Evolutionary conservation across 1,139 yeast species (phyloP).

Genomic region (Debaryomyces robertsiae): DNA sequence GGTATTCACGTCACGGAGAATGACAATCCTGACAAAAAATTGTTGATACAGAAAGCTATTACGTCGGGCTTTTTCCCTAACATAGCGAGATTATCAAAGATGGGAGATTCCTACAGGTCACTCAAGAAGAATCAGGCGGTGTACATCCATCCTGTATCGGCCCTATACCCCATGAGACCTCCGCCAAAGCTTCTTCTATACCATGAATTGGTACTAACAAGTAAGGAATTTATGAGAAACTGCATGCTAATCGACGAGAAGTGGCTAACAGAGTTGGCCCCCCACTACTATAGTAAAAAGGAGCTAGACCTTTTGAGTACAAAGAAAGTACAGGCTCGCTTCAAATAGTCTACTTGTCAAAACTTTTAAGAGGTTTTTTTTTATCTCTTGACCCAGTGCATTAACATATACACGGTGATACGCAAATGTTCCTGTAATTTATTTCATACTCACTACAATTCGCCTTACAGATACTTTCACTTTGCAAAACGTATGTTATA

Average conservation of each 20-base stretch:
- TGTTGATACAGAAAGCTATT: conserved; percentile 64
- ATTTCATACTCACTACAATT: no score
- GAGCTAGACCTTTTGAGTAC: conserved; percentile 20
- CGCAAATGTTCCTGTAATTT: no score
- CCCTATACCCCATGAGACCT: conserved; percentile 60
- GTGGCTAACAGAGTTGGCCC: conserved; percentile 27
- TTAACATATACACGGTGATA: no score
- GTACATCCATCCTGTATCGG: conserved; percentile 82
- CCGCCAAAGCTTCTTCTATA: conserved; percentile 74
- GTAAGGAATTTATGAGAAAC: conserved; percentile 87
- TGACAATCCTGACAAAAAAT: conserved; percentile 23
- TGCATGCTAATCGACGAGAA: conserved; percentile 68
- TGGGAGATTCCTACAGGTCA: conserved; percentile 72
- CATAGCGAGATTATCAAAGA: conserved; percentile 65
- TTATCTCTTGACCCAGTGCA: no score
- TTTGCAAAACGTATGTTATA: no score
- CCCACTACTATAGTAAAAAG: conserved; percentile 26
- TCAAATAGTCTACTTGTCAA: conserved; percentile 2
- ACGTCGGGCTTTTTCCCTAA: conserved; percentile 85
- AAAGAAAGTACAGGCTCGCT: conserved; percentile 3
- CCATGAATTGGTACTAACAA: conserved; percentile 83
- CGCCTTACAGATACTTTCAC: no score
- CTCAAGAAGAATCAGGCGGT: conserved; percentile 67
- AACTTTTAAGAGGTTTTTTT: no score
- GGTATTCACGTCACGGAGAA: conserved; percentile 42